Conservation (phyloP, 768 basidiomycete species). For the Fibroporia radiculosa region DNA sequence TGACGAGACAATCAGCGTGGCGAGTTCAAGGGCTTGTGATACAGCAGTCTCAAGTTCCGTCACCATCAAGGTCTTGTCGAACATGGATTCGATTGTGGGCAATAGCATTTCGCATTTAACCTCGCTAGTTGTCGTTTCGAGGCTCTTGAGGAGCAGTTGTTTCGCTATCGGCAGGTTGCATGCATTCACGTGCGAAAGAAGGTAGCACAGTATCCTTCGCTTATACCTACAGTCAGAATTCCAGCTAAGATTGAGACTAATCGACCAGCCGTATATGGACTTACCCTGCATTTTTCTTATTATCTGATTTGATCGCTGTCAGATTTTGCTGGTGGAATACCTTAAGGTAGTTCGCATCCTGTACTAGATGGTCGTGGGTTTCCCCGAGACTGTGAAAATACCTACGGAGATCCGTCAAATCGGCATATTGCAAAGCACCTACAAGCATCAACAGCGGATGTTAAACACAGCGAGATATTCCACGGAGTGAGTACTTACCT, state of each 20-base stretch:
- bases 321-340: slow-evolving; percentile 56
- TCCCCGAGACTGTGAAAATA: slow-evolving; percentile 49
- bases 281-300: slow-evolving; percentile 46
- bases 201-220: slow-evolving; percentile 62
- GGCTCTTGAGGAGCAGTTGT: slow-evolving; percentile 42
- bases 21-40: slow-evolving; percentile 27
- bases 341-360: slow-evolving; percentile 52
- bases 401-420: slow-evolving; percentile 50
- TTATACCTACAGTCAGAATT: slow-evolving; percentile 43
- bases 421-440: slow-evolving; percentile 58
- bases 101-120: slow-evolving; percentile 47
- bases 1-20: slow-evolving; percentile 31
- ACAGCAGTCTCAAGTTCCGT: slow-evolving; percentile 19
- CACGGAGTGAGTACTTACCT: slow-evolving; percentile 32
- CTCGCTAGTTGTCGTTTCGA: slow-evolving; percentile 40
- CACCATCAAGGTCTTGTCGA: slow-evolving; percentile 6
- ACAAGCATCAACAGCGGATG: slow-evolving; percentile 4
- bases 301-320: slow-evolving; percentile 38
- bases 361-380: slow-evolving; percentile 46
- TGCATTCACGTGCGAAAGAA: slow-evolving; percentile 71
- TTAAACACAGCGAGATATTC: neutral
- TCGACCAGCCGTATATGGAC: slow-evolving; percentile 17
- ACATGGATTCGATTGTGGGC: slow-evolving; percentile 43
- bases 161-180: slow-evolving; percentile 43
- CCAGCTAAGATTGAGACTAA: neutral